A percentile compares a stretch with the other conserved stretches of the same genome.
These are phyloP conservation scores for Sclerotinia nivalis DNA, from an alignment of 2,329 filamentous ascomycete species.

Conservation along the genomic window DNA sequence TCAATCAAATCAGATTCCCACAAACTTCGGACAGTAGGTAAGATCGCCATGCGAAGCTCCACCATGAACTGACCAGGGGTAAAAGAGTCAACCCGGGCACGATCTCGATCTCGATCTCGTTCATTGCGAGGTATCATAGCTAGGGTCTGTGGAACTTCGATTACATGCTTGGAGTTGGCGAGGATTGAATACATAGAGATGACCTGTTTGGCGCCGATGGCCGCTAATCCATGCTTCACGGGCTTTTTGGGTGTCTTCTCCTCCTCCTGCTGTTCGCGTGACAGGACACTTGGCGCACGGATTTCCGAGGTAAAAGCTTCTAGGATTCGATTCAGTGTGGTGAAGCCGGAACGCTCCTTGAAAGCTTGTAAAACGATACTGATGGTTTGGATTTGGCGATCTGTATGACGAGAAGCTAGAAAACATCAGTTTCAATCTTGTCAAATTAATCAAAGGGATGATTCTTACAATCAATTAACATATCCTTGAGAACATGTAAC, in stretches of 20 bases:
- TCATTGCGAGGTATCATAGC: slow-evolving; percentile 54
- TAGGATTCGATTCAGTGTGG: slow-evolving; percentile 71
- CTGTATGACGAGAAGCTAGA: slow-evolving; percentile 33
- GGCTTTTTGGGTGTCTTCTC: slow-evolving; percentile 39
- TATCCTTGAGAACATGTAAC: slow-evolving; percentile 73
- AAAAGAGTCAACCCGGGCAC: slow-evolving; percentile 60
- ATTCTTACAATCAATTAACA: slow-evolving; percentile 67
- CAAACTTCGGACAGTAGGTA: slow-evolving; percentile 73
- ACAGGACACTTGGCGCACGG: slow-evolving; percentile 40
- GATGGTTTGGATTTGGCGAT: slow-evolving; percentile 53
- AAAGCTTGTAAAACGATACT: slow-evolving; percentile 84
- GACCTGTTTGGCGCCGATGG: slow-evolving; percentile 73
- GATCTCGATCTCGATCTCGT: slow-evolving; percentile 56
- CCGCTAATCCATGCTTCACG: slow-evolving; percentile 46
- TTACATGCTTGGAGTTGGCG: slow-evolving; percentile 74
- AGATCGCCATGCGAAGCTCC: slow-evolving; percentile 76
- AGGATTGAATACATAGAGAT: slow-evolving; percentile 78
- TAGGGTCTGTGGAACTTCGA: slow-evolving; percentile 69
- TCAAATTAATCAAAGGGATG: slow-evolving; percentile 21
- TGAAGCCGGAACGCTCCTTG: slow-evolving; percentile 76
- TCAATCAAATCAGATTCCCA: slow-evolving; percentile 88
- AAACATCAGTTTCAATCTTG: slow-evolving; percentile 3
- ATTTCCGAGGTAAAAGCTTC: slow-evolving; percentile 64
- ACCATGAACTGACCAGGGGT: slow-evolving; percentile 76
- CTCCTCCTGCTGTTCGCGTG: slow-evolving; percentile 36